Evolutionary conservation across 768 basidiomycete species (phyloP), one percentile per base, ranked within the genome.

Genomic region (Mycena vulgaris): DNA sequence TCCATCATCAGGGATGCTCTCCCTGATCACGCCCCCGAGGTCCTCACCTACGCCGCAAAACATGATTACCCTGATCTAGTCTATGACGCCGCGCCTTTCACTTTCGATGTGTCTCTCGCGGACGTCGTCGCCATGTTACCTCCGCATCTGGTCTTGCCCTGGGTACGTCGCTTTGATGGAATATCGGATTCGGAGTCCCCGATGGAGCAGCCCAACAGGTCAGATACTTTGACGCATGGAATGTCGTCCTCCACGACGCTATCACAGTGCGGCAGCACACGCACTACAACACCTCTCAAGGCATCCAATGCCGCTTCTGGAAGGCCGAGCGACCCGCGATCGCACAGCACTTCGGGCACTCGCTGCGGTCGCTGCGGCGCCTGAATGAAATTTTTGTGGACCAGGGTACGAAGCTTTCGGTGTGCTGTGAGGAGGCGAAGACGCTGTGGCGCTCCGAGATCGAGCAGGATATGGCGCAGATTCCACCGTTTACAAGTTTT

Each of bases 11-110:
- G 62, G 39, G 61, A 63, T 28, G 30, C 57, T 25, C 58, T 58
- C 19, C 62, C 49, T 11, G 49, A 70, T 19, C 69, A 77, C 42
- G 71, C 78, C 6, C 48, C 71, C 3, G 75, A 78, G 27, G 60
- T 80, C 21, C 58, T 81, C 13, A 47, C 57, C 9, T 78, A 78
- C 40, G 78, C 79, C 11, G 61, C 77, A 21, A 76, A 74, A 52
- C 78, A 80, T 49, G 77, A 75, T 51, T 74, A 79, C 45, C 63
- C 72, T 0, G 66, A 71, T 63, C 70, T 79, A 8, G 66, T 76
- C 14, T 60, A 69, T 19, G 74, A 76, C 10, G 72, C 74, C 16
- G 67, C 74, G 5, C 72, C 75, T 17, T 72, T 73, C 48, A 69
- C 76, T 16, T 73, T 75, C 23, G 75, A 74, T 11, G 39, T 70